These are phyloP conservation scores for Neurospora intermedia DNA, from an alignment of 495 filamentous ascomycete species.

Conservation along the genomic window DNA sequence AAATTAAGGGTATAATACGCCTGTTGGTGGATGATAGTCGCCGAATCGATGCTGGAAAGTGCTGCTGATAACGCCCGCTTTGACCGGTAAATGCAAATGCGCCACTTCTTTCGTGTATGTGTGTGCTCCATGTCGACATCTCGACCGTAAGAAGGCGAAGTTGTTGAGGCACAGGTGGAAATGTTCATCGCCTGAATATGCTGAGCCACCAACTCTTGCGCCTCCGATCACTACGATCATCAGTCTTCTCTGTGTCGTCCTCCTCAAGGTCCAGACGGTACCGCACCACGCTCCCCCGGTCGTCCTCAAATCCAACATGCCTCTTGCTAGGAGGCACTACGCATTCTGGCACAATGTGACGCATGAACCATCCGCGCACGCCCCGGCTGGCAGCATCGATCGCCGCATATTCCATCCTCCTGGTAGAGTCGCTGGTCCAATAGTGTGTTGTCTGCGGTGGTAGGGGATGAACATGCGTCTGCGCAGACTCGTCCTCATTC, in stretches of 20 bases:
- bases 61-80: not conserved
- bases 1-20: constrained; percentile 4
- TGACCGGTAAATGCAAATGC: not conserved
- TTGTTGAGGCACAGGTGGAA: not conserved
- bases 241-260: constrained; percentile 9
- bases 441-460: constrained; percentile 47
- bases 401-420: constrained; percentile 45
- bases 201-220: constrained; percentile 21
- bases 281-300: constrained; percentile 42
- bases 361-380: constrained; percentile 42
- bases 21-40: not conserved
- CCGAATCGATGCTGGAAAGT: not conserved
- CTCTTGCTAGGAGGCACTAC: constrained; percentile 36
- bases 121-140: not conserved
- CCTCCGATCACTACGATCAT: constrained; percentile 3
- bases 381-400: constrained; percentile 45
- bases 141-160: not conserved
- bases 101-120: not conserved
- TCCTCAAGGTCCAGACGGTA: constrained; percentile 40
- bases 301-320: constrained; percentile 39
- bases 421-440: constrained; percentile 45
- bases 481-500: not conserved
- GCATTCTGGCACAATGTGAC: constrained; percentile 43
- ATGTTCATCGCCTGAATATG: constrained; percentile 5
- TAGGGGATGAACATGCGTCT: constrained; percentile 16